Evolutionary conservation across 2,329 filamentous ascomycete species (phyloP).

Genomic region (Aspergillus fumigatiaffinis): DNA sequence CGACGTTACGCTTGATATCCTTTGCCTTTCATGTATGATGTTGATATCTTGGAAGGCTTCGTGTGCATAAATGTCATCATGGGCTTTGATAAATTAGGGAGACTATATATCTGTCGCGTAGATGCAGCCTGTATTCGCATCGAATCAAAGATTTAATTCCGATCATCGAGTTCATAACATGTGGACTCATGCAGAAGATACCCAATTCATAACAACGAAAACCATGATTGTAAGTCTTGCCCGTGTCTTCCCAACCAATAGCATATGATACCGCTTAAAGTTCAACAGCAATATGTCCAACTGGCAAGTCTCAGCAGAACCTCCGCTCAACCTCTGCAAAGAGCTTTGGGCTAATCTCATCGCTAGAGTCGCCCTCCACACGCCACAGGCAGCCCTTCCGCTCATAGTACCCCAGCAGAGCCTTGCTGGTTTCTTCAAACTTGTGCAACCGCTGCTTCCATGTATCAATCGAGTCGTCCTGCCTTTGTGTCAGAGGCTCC

Average conservation of each 20-base stretch:
- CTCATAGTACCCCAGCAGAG: constrained; percentile 84
- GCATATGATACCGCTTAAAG: constrained; percentile 18
- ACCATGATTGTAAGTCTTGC: neutral
- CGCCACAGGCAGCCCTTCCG: constrained; percentile 79
- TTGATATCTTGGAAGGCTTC: neutral
- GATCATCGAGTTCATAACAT: neutral
- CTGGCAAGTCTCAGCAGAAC: constrained; percentile 51
- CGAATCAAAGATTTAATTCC: neutral
- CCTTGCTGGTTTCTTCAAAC: constrained; percentile 82
- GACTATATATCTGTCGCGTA: no score
- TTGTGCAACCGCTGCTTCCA: constrained; percentile 76
- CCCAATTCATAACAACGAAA: neutral
- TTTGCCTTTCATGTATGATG: neutral
- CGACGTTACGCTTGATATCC: constrained; percentile 6
- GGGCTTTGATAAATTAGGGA: no score
- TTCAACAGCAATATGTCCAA: constrained; percentile 8
- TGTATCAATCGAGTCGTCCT: constrained; percentile 82
- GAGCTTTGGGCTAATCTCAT: constrained; percentile 92
- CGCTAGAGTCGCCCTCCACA: constrained; percentile 81
- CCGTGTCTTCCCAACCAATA: constrained; percentile 1
- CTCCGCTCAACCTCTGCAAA: constrained; percentile 75
- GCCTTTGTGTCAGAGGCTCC: constrained; percentile 73
- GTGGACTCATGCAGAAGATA: neutral
- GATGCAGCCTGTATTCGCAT: no score
- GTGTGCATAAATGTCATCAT: no score